Conservation (phyloP, 2,329 filamentous ascomycete species). For the Aspergillus felis region DNA sequence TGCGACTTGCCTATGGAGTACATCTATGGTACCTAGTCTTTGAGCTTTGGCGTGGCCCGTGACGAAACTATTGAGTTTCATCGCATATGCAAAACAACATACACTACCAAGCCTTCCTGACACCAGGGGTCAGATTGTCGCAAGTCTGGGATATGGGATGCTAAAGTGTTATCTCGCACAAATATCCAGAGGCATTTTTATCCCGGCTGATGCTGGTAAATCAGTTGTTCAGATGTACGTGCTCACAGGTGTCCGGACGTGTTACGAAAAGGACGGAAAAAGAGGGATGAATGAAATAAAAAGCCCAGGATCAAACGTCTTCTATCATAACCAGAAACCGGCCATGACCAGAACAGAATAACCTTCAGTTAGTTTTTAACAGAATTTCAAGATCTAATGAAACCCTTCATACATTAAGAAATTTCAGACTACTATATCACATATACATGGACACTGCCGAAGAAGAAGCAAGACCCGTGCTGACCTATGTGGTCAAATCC, state of each 20-base stretch:
- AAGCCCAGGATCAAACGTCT: not conserved
- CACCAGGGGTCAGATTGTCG: not conserved
- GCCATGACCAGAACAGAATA: not conserved
- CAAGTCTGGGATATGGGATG: not conserved
- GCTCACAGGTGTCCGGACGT: not conserved
- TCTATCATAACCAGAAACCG: not conserved
- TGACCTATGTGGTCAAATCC: not conserved
- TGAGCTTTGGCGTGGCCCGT: no score
- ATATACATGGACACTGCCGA: not conserved
- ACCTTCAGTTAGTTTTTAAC: not conserved
- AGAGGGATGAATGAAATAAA: not conserved
- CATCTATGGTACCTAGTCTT: no score
- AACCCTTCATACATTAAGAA: not conserved
- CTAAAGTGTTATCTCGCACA: not conserved
- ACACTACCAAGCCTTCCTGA: not conserved
- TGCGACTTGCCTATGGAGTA: not conserved
- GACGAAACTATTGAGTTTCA: no score
- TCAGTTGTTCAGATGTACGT: not conserved
- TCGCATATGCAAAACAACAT: not conserved
- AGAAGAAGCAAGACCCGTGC: not conserved
- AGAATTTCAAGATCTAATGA: not conserved
- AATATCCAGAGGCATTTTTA: not conserved
- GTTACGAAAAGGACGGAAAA: not conserved
- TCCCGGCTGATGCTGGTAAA: not conserved
- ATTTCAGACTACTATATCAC: not conserved